Conservation (phyloP, 176 grass and related monocot species). For the Saccharum officinarum region DNA sequence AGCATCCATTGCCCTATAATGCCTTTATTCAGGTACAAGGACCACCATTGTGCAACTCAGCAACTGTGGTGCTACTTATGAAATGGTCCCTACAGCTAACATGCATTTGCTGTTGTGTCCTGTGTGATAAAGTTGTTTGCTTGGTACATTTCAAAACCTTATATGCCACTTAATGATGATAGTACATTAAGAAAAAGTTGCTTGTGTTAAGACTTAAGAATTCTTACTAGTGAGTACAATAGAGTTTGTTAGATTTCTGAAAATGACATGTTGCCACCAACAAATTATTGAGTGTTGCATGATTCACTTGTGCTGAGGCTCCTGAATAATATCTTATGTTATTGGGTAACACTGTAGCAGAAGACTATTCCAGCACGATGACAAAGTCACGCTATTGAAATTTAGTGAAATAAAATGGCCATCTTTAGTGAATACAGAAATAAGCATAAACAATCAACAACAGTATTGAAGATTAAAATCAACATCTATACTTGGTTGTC, state of each 20-base stretch:
- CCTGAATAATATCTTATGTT: background rate
- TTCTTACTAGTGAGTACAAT: background rate
- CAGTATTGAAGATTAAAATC: slow-evolving; percentile 5
- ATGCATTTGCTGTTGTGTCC: slow-evolving; percentile 1
- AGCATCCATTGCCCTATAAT: background rate
- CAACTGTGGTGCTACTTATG: background rate
- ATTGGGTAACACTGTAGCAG: background rate
- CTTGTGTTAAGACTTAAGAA: background rate
- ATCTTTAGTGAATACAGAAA: background rate
- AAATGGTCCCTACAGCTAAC: slow-evolving; percentile 31
- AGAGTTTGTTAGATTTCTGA: background rate
- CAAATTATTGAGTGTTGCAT: slow-evolving; percentile 26
- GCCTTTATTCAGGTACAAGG: slow-evolving; percentile 1
- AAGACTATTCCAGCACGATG: too few species aligned
- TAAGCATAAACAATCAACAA: background rate
- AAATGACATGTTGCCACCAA: background rate
- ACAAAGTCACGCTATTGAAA: background rate
- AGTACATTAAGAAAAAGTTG: slow-evolving; percentile 12
- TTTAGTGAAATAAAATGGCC: background rate
- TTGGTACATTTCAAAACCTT: slow-evolving; percentile 21
- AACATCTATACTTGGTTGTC: background rate
- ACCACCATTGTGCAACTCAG: background rate
- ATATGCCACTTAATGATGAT: background rate
- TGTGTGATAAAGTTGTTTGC: slow-evolving; percentile 8
- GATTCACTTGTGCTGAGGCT: background rate